phyloP scores from a whole-genome alignment of 495 filamentous ascomycete genomes.

The Hypoxylon crocopeplum region DNA sequence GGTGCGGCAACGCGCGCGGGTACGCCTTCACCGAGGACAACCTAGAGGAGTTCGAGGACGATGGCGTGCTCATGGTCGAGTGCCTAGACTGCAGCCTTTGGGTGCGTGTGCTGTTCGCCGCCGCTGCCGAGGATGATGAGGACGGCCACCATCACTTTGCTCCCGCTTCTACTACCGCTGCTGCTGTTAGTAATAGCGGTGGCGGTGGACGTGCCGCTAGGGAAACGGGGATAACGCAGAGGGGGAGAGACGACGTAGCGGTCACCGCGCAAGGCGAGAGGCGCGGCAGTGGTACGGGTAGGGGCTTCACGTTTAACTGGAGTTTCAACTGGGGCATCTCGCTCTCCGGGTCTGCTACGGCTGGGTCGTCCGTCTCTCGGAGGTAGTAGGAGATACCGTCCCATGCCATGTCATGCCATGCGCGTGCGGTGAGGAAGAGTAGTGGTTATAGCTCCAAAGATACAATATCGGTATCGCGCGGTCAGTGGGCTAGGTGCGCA shows the following conservation, averaged over 20 bases:
- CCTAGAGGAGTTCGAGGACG: constrained; percentile 67
- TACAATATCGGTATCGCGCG: no score
- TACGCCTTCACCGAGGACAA: constrained; percentile 74
- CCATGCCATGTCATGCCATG: no score
- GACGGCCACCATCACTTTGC: no score
- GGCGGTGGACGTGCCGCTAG: no score
- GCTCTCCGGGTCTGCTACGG: constrained; percentile 24
- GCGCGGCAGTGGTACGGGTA: constrained; percentile 21
- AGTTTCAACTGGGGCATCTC: constrained; percentile 40
- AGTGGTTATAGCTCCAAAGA: no score
- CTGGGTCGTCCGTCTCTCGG: constrained; percentile 1
- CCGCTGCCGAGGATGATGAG: constrained; percentile 59
- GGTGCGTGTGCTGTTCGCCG: constrained; percentile 75
- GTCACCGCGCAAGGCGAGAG: constrained; percentile 13
- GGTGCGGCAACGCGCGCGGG: constrained; percentile 79
- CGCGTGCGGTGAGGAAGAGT: no score
- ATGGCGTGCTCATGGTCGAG: constrained; percentile 75
- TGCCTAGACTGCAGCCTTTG: constrained; percentile 85
- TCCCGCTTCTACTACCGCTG: no score
- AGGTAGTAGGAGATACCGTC: no score
- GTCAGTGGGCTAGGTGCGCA: no score
- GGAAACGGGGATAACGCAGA: no score
- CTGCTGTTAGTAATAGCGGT: no score
- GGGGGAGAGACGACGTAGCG: not conserved
- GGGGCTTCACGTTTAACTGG: constrained; percentile 36